Base-by-base conservation (phyloP, 345 rosid species). In the Moricandia moricandioides region DNA sequence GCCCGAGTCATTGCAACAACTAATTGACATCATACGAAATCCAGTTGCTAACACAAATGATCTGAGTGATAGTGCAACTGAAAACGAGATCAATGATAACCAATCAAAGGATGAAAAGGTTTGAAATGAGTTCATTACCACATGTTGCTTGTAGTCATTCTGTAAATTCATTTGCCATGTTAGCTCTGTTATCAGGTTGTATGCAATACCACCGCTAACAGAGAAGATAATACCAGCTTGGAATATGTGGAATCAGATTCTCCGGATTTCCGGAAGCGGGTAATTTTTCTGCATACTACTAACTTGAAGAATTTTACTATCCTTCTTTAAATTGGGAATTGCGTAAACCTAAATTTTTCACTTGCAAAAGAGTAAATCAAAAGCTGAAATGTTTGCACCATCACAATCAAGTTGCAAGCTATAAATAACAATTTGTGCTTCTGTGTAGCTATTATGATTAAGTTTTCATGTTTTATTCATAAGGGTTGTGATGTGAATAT, bases 51-150 rank as follows among this genome's bases (percentile, higher is more conserved):
- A 70, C 75, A 61, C 69, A 1, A 64, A 69, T 72, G 76, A 76
- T 40, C 75, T 84, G 37, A 80, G 88, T 77, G 84, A 85, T 65
- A 66, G 76, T 72, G 34, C 84, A 70, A 39, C 73, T 39, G 89
- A 84, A 71, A 90, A 87, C 73, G 98, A 91, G 37, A 93, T 89
- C 67, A 91, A 80, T 87, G 72, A 84, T 68, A 73, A 78, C 74
- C 97, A 78, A 74, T 65, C 80, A 35, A 89, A 84, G 72, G 97
- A 93, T 71, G 91, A 85, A 66, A 89, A 88, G 96, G 99, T 92
- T 21, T 33, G 59, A 14, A 12, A 60, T 62, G 54, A 63, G 81
- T 18, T 13, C 27, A 51, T 37, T 24, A 54, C 67, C 8, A 13
- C 17, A 52, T 11, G 14, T 43, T 31, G 45, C 31, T 70, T 70